phyloP scores from a whole-genome alignment of 225 moss, liverwort and hornwort species.

The Physcomitrium patens region DNA sequence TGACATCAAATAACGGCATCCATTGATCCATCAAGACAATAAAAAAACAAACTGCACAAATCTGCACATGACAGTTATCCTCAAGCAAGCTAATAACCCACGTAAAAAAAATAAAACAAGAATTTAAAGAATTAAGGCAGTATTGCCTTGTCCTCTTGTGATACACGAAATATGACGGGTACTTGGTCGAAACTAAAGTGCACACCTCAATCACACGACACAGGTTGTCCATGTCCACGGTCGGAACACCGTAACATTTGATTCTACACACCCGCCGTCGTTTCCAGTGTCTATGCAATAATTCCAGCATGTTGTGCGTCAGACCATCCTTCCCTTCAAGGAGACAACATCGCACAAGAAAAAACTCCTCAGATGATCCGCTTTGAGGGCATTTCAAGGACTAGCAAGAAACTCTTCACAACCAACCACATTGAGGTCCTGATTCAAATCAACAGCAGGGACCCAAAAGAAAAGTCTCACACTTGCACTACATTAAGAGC shows the following conservation, averaged over 20 bases:
- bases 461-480: not conserved
- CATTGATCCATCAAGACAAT: constrained; percentile 13
- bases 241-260: constrained; percentile 94
- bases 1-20: constrained; percentile 34
- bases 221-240: constrained; percentile 90
- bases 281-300: constrained; percentile 93
- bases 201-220: constrained; percentile 81
- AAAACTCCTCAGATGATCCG: constrained; percentile 22
- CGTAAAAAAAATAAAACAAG: not conserved
- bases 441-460: not conserved
- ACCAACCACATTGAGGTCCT: constrained; percentile 5
- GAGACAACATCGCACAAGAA: constrained; percentile 12
- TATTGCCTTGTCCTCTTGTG: not conserved
- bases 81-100: constrained; percentile 7
- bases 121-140: not conserved
- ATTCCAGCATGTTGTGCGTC: constrained; percentile 98
- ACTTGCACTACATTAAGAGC: not conserved
- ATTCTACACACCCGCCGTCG: constrained; percentile 85
- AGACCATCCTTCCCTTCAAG: constrained; percentile 91
- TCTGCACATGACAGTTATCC: not conserved
- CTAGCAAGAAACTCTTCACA: not conserved
- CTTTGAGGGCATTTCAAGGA: not conserved
- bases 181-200: not conserved
- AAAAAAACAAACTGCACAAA: not conserved
- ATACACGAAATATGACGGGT: not conserved